phyloP scores from a whole-genome alignment of 495 filamentous ascomycete genomes.

The Daldinia caldariorum region DNA sequence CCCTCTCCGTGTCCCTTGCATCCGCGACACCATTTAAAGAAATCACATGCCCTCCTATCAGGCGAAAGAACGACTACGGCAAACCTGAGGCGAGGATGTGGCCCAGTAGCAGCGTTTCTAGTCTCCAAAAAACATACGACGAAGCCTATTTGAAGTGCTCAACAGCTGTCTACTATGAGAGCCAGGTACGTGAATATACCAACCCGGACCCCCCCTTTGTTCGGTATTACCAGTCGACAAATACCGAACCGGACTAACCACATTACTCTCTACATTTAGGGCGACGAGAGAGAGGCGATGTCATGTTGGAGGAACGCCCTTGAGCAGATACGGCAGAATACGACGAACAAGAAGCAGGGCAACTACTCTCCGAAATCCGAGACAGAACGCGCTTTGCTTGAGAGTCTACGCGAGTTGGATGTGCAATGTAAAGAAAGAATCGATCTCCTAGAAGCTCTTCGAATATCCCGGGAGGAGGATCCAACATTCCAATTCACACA shows the following conservation, averaged over 20 bases:
- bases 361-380: conserved; percentile 79
- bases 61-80: conserved; percentile 1
- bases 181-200: conserved; percentile 67
- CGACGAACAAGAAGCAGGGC: conserved; percentile 75
- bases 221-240: neutral
- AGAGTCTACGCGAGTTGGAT: conserved; percentile 83
- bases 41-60: conserved; percentile 20
- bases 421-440: conserved; percentile 94
- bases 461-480: conserved; percentile 73
- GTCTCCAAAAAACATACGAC: conserved; percentile 96
- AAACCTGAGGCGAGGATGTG: conserved; percentile 65
- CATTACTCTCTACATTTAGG: conserved; percentile 61
- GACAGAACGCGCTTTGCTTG: conserved; percentile 83
- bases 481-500: conserved; percentile 46
- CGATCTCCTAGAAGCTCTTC: conserved; percentile 84
- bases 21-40: conserved; percentile 13
- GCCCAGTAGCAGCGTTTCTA: conserved; percentile 79
- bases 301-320: conserved; percentile 91
- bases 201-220: conserved; percentile 10
- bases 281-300: conserved; percentile 91
- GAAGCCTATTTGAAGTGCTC: conserved; percentile 93
- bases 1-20: conserved; percentile 10
- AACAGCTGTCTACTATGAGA: conserved; percentile 94
- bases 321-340: conserved; percentile 89
- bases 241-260: neutral